Base-by-base conservation (phyloP, 495 filamentous ascomycete genomes). In the Penicillium maclennaniae region DNA sequence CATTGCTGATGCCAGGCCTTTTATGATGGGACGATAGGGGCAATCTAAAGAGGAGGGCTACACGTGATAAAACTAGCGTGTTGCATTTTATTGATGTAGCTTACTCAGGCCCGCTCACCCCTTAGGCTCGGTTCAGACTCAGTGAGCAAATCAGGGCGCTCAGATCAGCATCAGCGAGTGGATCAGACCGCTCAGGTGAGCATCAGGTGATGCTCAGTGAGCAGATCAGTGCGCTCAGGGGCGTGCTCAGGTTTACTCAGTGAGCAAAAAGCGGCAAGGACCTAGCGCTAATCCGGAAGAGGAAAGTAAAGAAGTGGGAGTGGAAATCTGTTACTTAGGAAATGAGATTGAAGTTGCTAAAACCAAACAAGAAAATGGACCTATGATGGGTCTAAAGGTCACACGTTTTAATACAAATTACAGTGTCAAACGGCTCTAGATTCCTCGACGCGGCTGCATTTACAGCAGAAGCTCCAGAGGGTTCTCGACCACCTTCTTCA, bases 401-500 rank as follows among this genome's bases (percentile, higher is more conserved):
- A 63, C 47, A 59, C 52, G 62, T 72, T 73, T 75, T 73, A 71
- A 70, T 75, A 75, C 72, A 75, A 62, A 75, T 71, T 72, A 71
- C 65, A 62, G 49, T 31, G 46, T 45, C 20, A 53, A 52, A 41
- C 45, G 41, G 41, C 45, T 49, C 16, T 38, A 16, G 23, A 16
- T 38, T 36, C 52, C 23, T 17, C 19, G 15, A 44, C n/a, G 2
- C 23, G 23, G 23, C 38, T 40, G 19, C 19, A n/a, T 49, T 67
- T 86, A 99, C 67, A 99, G 81, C 63, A 97, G 76, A 60, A 99
- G 78, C 75, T 96, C 91, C 51, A 99, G 78, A 45, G 95, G 95
- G 79, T 93, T 96, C 83, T 99, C 95, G 31, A 97, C 79, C 47
- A 92, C 86, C 83, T 91, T 92, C 87, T 97, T 97, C 71, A 99